phyloP scores from a whole-genome alignment of 78 protist genomes.

The Dictyostelium intermedium region DNA sequence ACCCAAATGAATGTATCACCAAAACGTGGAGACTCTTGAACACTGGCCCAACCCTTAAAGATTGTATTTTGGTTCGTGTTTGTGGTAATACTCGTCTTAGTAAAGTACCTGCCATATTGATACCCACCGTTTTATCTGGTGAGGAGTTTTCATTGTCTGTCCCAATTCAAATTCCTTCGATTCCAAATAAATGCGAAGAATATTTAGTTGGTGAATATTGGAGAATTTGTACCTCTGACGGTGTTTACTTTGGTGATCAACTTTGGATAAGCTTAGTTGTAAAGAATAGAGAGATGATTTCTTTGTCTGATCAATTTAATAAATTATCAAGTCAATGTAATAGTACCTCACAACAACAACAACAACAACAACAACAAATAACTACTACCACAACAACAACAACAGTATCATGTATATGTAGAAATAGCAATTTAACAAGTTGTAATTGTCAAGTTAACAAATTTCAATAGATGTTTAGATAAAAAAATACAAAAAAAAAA shows the following conservation, averaged over 20 bases:
- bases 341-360: not conserved
- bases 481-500: not conserved
- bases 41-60: conserved; percentile 37
- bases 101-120: not conserved
- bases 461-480: not conserved
- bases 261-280: conserved; percentile 58
- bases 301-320: not conserved
- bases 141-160: conserved; percentile 4
- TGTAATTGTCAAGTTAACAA: not conserved
- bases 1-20: conserved; percentile 12
- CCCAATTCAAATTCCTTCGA: conserved; percentile 25
- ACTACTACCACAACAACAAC: not conserved
- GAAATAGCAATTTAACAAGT: not conserved
- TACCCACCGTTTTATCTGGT: conserved; percentile 8
- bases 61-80: conserved; percentile 71
- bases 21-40: conserved; percentile 51
- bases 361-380: not conserved
- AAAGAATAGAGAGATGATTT: conserved; percentile 1
- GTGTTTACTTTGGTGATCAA: conserved; percentile 69
- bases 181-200: conserved; percentile 17
- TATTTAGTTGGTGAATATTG: conserved; percentile 69
- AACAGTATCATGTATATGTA: not conserved
- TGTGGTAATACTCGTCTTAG: conserved; percentile 48
- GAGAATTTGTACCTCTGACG: conserved; percentile 66
- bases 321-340: not conserved